Conservation (phyloP, 169 alveolate genomes). For the Plasmodium berghei region DNA sequence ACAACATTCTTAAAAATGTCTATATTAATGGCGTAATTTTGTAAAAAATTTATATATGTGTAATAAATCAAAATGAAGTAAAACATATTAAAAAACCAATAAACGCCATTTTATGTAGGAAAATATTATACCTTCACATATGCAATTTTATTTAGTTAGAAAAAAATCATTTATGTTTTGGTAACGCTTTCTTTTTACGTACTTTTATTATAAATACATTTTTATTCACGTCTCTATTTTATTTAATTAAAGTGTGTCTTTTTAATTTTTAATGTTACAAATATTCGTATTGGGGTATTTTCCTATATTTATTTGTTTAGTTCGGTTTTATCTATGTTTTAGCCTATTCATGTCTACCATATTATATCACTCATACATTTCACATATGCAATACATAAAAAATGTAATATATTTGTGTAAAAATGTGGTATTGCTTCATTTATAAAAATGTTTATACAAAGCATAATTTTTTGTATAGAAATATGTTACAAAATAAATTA, state of each 20-base stretch:
- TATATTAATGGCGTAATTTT: neutral
- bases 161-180: slow-evolving; percentile 18
- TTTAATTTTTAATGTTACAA: slow-evolving; percentile 18
- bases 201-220: neutral
- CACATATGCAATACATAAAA: too few relatives aligned
- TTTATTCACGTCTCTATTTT: neutral
- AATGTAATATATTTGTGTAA: neutral
- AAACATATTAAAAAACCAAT: too few relatives aligned
- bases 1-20: neutral
- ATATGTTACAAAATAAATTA: neutral
- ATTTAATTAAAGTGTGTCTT: slow-evolving; percentile 15
- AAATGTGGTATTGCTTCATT: slow-evolving; percentile 15
- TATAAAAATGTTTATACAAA: slow-evolving; percentile 4
- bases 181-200: slow-evolving; percentile 7
- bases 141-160: slow-evolving; percentile 11
- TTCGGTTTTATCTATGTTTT: slow-evolving; percentile 5
- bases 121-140: too few relatives aligned
- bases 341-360: too few relatives aligned
- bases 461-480: neutral
- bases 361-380: too few relatives aligned
- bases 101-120: too few relatives aligned
- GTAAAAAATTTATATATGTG: neutral
- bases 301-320: slow-evolving; percentile 5
- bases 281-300: neutral
- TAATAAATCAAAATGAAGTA: neutral